Evolutionary conservation across 2,329 filamentous ascomycete genomes (phyloP).

Genomic region (Zymoseptoria pseudotritici): DNA sequence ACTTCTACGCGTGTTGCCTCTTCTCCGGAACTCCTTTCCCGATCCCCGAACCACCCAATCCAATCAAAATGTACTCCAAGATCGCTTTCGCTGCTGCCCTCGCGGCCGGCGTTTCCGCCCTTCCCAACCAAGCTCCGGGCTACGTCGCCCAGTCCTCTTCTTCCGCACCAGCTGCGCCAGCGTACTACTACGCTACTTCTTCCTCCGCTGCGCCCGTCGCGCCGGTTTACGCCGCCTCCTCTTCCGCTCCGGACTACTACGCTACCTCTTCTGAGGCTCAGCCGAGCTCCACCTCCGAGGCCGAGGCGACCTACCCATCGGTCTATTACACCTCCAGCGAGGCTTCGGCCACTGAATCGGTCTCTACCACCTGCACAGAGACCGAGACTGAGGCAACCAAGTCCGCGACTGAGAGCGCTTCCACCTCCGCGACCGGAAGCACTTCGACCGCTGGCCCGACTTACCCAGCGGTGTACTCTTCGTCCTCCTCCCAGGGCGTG

Average conservation of each 20-base stretch:
- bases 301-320: not conserved
- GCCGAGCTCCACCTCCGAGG: not conserved
- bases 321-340: not conserved
- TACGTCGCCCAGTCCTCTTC: not conserved
- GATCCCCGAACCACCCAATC: not conserved
- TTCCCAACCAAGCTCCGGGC: not conserved
- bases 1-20: not conserved
- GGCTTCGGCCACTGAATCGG: not conserved
- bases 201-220: not conserved
- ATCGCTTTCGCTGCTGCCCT: constrained; percentile 1
- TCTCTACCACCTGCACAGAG: not conserved
- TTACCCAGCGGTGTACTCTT: not conserved
- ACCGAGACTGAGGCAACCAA: not conserved
- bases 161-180: not conserved
- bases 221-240: not conserved
- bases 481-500: not conserved
- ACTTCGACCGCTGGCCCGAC: not conserved
- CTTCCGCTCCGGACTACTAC: not conserved
- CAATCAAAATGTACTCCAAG: constrained; percentile 1
- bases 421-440: not conserved
- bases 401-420: not conserved
- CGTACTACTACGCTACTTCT: not conserved
- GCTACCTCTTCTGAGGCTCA: not conserved
- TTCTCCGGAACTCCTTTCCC: not conserved
- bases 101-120: not conserved